Evolutionary conservation across 2,329 filamentous ascomycete species (phyloP).

Genomic region (Macroventuria anomochaeta): DNA sequence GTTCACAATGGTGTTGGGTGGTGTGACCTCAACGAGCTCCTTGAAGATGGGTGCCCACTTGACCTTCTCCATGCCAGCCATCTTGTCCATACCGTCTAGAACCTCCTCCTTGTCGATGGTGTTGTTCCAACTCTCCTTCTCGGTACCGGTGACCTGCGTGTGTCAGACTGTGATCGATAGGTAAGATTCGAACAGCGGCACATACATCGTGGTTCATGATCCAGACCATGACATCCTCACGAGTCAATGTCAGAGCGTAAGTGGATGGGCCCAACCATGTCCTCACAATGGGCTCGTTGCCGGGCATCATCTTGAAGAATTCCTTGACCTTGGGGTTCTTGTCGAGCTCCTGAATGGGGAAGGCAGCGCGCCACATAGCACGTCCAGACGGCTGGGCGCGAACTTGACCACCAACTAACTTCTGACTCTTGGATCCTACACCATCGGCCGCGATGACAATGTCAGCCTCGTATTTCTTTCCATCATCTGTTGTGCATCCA

Average conservation of each 20-base stretch:
- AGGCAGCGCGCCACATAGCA: slow-evolving; percentile 52
- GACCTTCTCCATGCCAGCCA: slow-evolving; percentile 49
- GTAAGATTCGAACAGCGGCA: neutral
- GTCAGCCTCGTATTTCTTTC: slow-evolving; percentile 52
- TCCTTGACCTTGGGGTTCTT: slow-evolving; percentile 56
- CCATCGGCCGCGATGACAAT: slow-evolving; percentile 51
- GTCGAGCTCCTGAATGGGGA: slow-evolving; percentile 53
- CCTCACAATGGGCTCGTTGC: slow-evolving; percentile 53
- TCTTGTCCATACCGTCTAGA: slow-evolving; percentile 53
- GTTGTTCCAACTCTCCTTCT: slow-evolving; percentile 56
- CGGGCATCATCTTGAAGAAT: slow-evolving; percentile 54
- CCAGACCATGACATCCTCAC: slow-evolving; percentile 58
- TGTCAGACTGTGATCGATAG: slow-evolving; percentile 18
- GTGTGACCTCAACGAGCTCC: slow-evolving; percentile 53
- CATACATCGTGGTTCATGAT: slow-evolving; percentile 58
- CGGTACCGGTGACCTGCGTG: slow-evolving; percentile 51
- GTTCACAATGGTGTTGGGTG: slow-evolving; percentile 57
- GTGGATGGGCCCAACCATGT: slow-evolving; percentile 54
- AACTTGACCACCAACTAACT: slow-evolving; percentile 54
- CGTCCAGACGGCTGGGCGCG: slow-evolving; percentile 49
- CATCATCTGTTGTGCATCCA: slow-evolving; percentile 48
- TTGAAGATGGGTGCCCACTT: slow-evolving; percentile 57
- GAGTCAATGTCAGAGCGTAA: slow-evolving; percentile 55
- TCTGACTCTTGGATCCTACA: slow-evolving; percentile 55
- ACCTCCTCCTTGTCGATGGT: slow-evolving; percentile 56